These are phyloP conservation scores for Trichoderma sp. DNA, from an alignment of 2,329 filamentous ascomycete genomes.

Conservation along the genomic window DNA sequence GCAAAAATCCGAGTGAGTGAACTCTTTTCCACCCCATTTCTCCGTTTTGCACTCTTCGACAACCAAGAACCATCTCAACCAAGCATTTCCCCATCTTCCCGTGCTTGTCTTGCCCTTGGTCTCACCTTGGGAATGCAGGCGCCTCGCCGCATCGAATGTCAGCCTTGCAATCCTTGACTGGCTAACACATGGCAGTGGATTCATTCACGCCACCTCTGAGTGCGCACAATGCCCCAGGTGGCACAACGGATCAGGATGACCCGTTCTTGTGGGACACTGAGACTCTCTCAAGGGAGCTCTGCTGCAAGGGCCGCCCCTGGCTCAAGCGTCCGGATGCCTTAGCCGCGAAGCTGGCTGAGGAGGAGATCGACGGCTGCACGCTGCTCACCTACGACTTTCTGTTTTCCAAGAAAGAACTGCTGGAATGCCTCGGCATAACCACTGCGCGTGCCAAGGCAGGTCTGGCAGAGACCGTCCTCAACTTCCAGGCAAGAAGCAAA, in stretches of 20 bases:
- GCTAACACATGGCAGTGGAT: conserved; percentile 19
- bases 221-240: conserved; percentile 34
- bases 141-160: background rate
- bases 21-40: background rate
- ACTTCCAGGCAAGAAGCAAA: conserved; percentile 56
- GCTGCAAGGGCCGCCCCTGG: conserved; percentile 56
- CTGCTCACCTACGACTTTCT: conserved; percentile 61
- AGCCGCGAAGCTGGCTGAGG: conserved; percentile 57
- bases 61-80: background rate
- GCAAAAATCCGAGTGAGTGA: conserved; percentile 8
- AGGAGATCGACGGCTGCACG: conserved; percentile 66
- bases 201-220: conserved; percentile 8
- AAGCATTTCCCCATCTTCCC: background rate
- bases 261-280: conserved; percentile 75
- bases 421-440: conserved; percentile 57
- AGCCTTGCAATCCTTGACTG: background rate
- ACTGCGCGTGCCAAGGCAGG: conserved; percentile 60
- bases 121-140: background rate
- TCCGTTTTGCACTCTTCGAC: too few relatives aligned
- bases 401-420: conserved; percentile 53
- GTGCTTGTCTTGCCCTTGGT: too few relatives aligned
- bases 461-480: conserved; percentile 59
- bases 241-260: conserved; percentile 50
- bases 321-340: conserved; percentile 53
- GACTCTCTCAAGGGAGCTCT: conserved; percentile 67